Evolutionary conservation across 2,329 filamentous ascomycete species (phyloP).

Genomic region (Didymella segeticola): DNA sequence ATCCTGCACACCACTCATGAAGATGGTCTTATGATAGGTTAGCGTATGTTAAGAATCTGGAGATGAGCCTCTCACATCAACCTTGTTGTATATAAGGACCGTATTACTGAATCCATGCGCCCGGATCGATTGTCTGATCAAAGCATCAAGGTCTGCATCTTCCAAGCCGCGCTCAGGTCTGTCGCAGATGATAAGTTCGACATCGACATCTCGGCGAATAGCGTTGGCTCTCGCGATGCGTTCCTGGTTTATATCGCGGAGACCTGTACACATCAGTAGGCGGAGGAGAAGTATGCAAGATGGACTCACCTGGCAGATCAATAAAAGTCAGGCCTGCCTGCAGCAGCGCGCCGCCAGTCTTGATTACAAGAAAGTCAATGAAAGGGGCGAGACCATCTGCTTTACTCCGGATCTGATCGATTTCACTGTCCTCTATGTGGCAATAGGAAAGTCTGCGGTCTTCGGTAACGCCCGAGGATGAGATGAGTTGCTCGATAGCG

Average conservation of each 20-base stretch:
- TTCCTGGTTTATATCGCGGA: constrained; percentile 13
- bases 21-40: constrained; percentile 7
- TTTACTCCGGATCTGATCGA: neutral
- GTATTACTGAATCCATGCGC: constrained; percentile 15
- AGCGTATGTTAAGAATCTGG: neutral
- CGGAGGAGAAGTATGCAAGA: neutral
- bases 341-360: constrained; percentile 5
- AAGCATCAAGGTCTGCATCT: constrained; percentile 8
- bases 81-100: constrained; percentile 10
- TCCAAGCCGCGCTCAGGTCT: constrained; percentile 13
- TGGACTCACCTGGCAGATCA: constrained; percentile 4
- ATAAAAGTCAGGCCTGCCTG: constrained; percentile 12
- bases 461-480: neutral
- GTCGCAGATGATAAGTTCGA: constrained; percentile 15
- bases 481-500: constrained; percentile 10
- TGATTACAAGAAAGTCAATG: constrained; percentile 13
- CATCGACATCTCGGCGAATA: constrained; percentile 8
- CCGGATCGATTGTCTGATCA: constrained; percentile 11
- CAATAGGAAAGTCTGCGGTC: neutral
- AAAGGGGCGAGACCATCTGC: constrained; percentile 8
- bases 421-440: constrained; percentile 1
- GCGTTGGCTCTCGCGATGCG: constrained; percentile 12
- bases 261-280: neutral
- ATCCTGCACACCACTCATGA: constrained; percentile 12
- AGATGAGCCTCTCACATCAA: neutral